These are phyloP conservation scores for Theobroma cacao DNA, from an alignment of 345 rosid species.

Conservation along the genomic window DNA sequence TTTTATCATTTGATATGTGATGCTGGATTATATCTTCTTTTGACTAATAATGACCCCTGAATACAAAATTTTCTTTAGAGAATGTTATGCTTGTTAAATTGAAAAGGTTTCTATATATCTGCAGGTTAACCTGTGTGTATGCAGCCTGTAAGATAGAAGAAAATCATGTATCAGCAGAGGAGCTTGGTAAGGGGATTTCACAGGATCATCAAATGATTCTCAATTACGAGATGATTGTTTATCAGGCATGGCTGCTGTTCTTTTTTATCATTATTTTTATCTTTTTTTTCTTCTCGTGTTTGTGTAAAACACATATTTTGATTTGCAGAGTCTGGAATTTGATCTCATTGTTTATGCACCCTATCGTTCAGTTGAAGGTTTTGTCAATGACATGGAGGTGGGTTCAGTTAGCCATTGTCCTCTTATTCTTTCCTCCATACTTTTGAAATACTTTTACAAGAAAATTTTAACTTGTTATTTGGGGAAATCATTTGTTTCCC, in stretches of 20 bases:
- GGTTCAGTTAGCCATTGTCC: conserved; percentile 10
- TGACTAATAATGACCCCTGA: neutral
- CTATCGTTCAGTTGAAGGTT: conserved; percentile 91
- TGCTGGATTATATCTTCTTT: neutral
- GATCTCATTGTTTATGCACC: conserved; percentile 97
- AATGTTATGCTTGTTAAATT: neutral
- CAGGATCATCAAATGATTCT: conserved; percentile 98
- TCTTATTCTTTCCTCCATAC: neutral
- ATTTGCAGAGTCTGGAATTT: conserved; percentile 85
- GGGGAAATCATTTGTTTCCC: neutral
- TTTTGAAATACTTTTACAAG: neutral
- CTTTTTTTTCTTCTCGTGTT: conserved; percentile 8
- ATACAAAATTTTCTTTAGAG: neutral
- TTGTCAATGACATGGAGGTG: conserved; percentile 75
- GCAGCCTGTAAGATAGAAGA: conserved; percentile 97
- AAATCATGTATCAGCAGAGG: conserved; percentile 98
- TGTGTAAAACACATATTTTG: conserved; percentile 11
- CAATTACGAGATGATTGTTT: conserved; percentile 94
- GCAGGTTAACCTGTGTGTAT: conserved; percentile 96
- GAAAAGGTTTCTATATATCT: conserved; percentile 20
- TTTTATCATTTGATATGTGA: neutral
- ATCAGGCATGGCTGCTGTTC: conserved; percentile 36
- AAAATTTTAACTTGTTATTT: neutral
- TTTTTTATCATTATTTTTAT: neutral
- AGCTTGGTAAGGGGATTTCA: conserved; percentile 96